Conservation (phyloP, 2,329 filamentous ascomycete species). For the Ophiostoma quercus region DNA sequence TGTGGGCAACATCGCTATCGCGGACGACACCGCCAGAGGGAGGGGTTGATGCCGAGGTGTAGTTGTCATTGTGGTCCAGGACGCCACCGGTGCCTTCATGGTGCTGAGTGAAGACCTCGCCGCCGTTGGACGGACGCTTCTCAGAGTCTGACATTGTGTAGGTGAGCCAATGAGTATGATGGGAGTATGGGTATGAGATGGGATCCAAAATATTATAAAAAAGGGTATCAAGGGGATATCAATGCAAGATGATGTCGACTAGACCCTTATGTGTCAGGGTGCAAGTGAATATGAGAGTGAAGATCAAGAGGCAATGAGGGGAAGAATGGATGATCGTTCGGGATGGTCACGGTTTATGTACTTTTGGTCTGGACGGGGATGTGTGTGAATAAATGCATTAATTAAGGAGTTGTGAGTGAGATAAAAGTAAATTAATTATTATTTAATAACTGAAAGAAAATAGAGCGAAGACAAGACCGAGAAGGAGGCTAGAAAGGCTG, state of each 20-base stretch:
- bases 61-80: neutral
- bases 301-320: neutral
- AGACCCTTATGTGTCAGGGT: neutral
- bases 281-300: neutral
- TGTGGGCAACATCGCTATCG: neutral
- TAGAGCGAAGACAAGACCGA: slow-evolving; percentile 1
- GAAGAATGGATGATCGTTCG: neutral
- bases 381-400: neutral
- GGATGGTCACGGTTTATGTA: slow-evolving; percentile 6
- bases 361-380: neutral
- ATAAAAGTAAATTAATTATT: neutral
- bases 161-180: neutral
- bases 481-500: neutral
- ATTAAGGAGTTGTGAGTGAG: neutral
- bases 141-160: slow-evolving; percentile 11
- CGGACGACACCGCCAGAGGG: neutral
- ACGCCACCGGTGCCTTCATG: neutral
- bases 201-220: neutral
- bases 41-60: neutral
- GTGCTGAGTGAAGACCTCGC: slow-evolving; percentile 8
- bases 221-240: neutral
- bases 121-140: slow-evolving; percentile 1
- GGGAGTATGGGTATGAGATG: neutral
- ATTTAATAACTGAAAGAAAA: neutral
- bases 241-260: slow-evolving; percentile 1